A percentile compares a stretch with the other conserved stretches of the same genome.
phyloP scores from a whole-genome alignment of 2,329 filamentous ascomycete species.

The Colletotrichum somersetense region DNA sequence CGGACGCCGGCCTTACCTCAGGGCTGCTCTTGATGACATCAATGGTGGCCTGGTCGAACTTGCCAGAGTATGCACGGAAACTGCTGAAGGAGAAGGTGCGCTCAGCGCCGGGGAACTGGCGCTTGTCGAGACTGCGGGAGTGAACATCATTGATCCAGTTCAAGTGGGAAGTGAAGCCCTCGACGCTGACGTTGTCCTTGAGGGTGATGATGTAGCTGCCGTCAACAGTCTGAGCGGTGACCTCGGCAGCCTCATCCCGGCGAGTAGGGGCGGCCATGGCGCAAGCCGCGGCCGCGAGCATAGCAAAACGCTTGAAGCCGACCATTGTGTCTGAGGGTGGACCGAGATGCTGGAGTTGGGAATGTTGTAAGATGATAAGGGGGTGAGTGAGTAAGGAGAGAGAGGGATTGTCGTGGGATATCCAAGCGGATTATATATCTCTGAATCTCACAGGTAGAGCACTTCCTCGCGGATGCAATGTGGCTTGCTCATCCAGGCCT shows the following conservation, averaged over 20 bases:
- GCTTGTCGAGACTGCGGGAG: slow-evolving; percentile 49
- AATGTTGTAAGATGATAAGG: slow-evolving; percentile 22
- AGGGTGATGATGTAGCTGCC: slow-evolving; percentile 62
- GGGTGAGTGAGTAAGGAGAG: slow-evolving; percentile 13
- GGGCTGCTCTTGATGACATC: slow-evolving; percentile 54
- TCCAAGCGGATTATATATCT: slow-evolving; percentile 21
- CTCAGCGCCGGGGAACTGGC: slow-evolving; percentile 43
- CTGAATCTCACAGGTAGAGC: background rate
- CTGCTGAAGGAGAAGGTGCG: slow-evolving; percentile 46
- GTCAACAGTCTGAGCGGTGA: slow-evolving; percentile 46
- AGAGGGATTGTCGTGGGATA: slow-evolving; percentile 5
- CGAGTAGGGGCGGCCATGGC: slow-evolving; percentile 36
- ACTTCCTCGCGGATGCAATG: background rate
- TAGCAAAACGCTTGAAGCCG: slow-evolving; percentile 40
- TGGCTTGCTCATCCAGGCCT: background rate
- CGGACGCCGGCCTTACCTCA: slow-evolving; percentile 50
- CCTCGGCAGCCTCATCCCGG: slow-evolving; percentile 10
- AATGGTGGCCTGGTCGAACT: slow-evolving; percentile 58
- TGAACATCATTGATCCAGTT: slow-evolving; percentile 49
- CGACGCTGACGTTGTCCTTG: slow-evolving; percentile 51
- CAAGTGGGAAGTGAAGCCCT: slow-evolving; percentile 48
- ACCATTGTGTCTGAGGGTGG: slow-evolving; percentile 36
- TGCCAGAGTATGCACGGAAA: slow-evolving; percentile 58
- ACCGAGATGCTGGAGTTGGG: slow-evolving; percentile 28
- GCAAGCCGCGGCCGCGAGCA: slow-evolving; percentile 40